Evolutionary conservation across 148 eudicot genomes (phyloP), one percentile per base, ranked within the genome.

Genomic region (Fagopyrum tataricum): DNA sequence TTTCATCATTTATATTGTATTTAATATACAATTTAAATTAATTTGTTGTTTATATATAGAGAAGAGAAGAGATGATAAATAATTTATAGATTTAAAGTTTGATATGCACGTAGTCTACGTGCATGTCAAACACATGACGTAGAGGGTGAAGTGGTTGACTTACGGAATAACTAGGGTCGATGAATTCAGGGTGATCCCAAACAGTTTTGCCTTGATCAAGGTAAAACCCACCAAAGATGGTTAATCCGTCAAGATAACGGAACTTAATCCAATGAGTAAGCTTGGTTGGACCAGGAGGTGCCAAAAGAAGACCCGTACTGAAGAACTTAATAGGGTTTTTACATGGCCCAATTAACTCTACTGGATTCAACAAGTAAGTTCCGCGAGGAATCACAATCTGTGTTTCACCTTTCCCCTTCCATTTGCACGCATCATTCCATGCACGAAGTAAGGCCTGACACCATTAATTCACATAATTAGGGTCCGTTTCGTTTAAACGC

Each of bases 381-480:
- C 93, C 89, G 0, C 5, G 0, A 0, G 90, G 81, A 40, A 89
- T 74, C 12, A 6, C 44, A 47, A 91, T 7, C 68, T 43, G 58
- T 53, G 81, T 76, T 59, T 40, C 75, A 21, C 78, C 49, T 75
- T 17, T 84, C 0, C 76, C 93, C 1, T 70, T 49, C 73, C 77
- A 83, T 18, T 71, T 64, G 74, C 97, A 91, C 52, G 89, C 90
- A 73, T 78, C 83, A 1, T 52, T 64, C 94, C 93, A 91, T 49
- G 94, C 87, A 44, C 53, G 79, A 7, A 74, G 15, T 15, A 91
- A 76, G 12, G 90, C 88, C 97, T 88, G 21, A 17, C 43, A 62
- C 8, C 51, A 18, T 17, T 14, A 76, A 40, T 59, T 2, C 4
- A 7, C 41, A 23, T 42, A 7, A 26, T 20, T 17, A 31, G 6